Conservation (phyloP, 805 yeast species). For the Metschnikowia chrysomelidarum region DNA sequence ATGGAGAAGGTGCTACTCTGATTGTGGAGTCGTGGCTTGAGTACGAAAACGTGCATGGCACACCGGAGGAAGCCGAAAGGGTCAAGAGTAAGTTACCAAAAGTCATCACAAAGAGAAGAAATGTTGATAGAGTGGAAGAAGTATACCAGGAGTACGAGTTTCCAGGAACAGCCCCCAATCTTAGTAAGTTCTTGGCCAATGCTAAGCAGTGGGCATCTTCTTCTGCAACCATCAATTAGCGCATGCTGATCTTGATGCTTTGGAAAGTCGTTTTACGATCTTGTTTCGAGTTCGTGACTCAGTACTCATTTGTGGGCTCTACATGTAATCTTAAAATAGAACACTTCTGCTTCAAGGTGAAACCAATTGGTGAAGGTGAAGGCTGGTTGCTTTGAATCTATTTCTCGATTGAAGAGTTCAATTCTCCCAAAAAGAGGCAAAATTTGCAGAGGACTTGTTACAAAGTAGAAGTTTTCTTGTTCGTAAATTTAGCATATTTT, state of each 20-base stretch:
- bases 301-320: not conserved
- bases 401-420: no score
- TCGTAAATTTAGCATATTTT: no score
- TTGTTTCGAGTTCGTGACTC: no score
- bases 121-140: constrained; percentile 46
- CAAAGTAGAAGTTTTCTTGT: no score
- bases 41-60: constrained; percentile 68
- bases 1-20: constrained; percentile 45
- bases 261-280: no score
- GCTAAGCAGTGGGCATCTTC: constrained; percentile 32
- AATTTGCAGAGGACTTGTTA: no score
- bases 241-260: no score
- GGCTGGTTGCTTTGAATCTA: no score
- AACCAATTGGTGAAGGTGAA: no score
- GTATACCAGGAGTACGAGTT: constrained; percentile 63
- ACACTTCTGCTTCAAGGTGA: no score
- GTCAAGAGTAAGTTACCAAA: constrained; percentile 54
- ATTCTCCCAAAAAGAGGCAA: no score
- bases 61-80: constrained; percentile 28
- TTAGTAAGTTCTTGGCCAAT: constrained; percentile 40
- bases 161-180: constrained; percentile 55
- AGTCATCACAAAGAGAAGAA: constrained; percentile 44
- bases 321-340: not conserved
- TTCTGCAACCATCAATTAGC: not conserved
- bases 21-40: constrained; percentile 60